Conservation (phyloP, 768 basidiomycete genomes). For the Fibroporia radiculosa region DNA sequence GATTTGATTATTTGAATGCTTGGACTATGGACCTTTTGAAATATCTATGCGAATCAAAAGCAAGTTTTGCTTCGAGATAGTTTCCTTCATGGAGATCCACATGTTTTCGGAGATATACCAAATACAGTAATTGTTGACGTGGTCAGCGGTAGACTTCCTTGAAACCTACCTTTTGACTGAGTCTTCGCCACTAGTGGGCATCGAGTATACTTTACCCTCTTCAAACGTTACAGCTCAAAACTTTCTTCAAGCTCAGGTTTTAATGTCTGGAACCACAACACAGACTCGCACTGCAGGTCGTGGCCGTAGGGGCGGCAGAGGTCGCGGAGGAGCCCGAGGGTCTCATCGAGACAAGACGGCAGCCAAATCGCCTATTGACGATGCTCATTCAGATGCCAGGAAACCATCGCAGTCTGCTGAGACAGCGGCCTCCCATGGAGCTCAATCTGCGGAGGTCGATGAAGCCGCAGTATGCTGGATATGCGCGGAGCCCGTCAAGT, state of each 20-base stretch:
- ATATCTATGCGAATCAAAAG: background rate
- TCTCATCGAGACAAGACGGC: background rate
- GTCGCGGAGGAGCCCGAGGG: constrained; percentile 13
- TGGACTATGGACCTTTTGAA: background rate
- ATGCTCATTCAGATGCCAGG: background rate
- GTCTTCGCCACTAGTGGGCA: no score
- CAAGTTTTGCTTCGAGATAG: background rate
- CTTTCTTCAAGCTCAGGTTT: background rate
- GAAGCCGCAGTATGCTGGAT: constrained; percentile 72
- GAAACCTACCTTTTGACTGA: no score
- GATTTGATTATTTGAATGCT: no score
- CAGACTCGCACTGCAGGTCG: constrained; percentile 5
- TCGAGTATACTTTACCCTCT: no score
- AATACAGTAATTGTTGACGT: background rate
- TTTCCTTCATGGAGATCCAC: background rate
- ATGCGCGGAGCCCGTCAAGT: constrained; percentile 90
- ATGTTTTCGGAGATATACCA: background rate
- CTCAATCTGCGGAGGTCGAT: constrained; percentile 16
- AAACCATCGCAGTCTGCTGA: constrained; percentile 2
- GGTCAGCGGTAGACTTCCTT: background rate
- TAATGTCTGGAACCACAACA: background rate
- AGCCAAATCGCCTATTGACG: background rate
- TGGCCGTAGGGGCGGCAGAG: constrained; percentile 15
- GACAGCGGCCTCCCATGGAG: background rate
- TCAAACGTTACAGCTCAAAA: no score